Evolutionary conservation across 176 grass and related monocot genomes (phyloP).

Genomic region (Panicum miliaceum): DNA sequence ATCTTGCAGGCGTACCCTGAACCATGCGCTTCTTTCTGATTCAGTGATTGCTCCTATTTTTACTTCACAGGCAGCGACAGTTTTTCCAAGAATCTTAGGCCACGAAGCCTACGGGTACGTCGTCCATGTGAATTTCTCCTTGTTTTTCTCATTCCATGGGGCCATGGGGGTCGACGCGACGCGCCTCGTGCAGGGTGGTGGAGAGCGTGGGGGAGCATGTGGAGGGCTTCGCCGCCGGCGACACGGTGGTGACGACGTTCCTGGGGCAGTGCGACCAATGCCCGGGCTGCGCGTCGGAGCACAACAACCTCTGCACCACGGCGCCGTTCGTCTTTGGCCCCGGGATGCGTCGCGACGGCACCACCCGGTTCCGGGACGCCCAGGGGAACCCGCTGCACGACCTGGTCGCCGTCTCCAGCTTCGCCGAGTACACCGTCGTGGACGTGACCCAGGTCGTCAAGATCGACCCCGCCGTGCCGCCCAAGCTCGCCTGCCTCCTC

Average conservation of each 20-base stretch:
- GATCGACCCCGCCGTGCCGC: conserved; percentile 57
- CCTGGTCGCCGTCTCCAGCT: conserved; percentile 67
- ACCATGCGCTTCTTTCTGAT: neutral
- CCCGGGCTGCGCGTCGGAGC: conserved; percentile 49
- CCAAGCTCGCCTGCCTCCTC: conserved; percentile 69
- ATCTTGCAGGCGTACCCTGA: no score
- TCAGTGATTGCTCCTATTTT: conserved; percentile 35
- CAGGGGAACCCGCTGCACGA: conserved; percentile 54
- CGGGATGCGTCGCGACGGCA: conserved; percentile 74
- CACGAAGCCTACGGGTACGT: conserved; percentile 83
- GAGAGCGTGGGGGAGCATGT: conserved; percentile 80
- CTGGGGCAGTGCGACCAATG: conserved; percentile 66
- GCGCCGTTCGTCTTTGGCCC: conserved; percentile 31
- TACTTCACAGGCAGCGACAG: conserved; percentile 15
- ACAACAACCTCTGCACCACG: conserved; percentile 58
- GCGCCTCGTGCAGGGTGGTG: conserved; percentile 45
- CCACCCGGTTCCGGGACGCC: conserved; percentile 59
- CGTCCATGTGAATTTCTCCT: neutral
- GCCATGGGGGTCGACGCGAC: neutral
- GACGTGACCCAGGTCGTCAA: conserved; percentile 63
- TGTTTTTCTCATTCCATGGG: neutral
- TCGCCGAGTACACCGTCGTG: conserved; percentile 82
- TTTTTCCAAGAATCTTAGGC: conserved; percentile 63
- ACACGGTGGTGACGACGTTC: conserved; percentile 68
- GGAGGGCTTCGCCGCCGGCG: conserved; percentile 54